Conservation (phyloP, 2,329 filamentous ascomycete genomes). For the Exophiala xenobiotica region DNA sequence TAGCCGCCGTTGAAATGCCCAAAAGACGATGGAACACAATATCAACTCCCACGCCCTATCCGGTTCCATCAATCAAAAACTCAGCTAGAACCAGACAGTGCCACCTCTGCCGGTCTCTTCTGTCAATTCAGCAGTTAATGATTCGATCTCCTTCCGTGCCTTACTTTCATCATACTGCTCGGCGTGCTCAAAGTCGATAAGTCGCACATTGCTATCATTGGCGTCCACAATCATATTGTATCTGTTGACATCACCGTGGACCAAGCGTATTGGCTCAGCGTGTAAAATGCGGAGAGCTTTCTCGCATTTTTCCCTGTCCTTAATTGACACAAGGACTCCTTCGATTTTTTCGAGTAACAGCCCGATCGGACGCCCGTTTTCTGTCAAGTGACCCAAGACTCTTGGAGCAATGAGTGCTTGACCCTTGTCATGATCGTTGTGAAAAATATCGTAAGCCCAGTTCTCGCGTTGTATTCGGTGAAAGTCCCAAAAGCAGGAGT, state of each 20-base stretch:
- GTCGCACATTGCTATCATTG: constrained; percentile 31
- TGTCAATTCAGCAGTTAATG: constrained; percentile 5
- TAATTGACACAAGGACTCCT: constrained; percentile 2
- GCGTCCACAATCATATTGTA: constrained; percentile 40
- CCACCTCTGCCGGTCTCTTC: constrained; percentile 6
- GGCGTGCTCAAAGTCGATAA: constrained; percentile 37
- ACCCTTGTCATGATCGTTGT: neutral
- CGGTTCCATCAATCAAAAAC: no score
- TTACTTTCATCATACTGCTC: constrained; percentile 9
- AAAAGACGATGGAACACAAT: no score
- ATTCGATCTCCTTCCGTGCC: constrained; percentile 3
- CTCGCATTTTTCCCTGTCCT: constrained; percentile 13
- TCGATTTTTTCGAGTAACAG: constrained; percentile 37
- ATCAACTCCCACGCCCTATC: no score
- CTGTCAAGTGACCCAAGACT: constrained; percentile 43
- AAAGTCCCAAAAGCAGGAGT: neutral
- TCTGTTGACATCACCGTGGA: constrained; percentile 42
- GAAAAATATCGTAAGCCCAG: neutral
- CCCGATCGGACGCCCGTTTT: constrained; percentile 42
- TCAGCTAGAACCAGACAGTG: no score
- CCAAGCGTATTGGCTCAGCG: constrained; percentile 16
- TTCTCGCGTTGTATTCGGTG: neutral
- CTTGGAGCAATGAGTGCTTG: constrained; percentile 36
- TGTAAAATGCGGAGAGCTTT: constrained; percentile 3
- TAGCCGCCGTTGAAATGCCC: no score